Evolutionary conservation across 345 rosid genomes (phyloP), one percentile per base, ranked within the genome.

Genomic region (Salix udensis): DNA sequence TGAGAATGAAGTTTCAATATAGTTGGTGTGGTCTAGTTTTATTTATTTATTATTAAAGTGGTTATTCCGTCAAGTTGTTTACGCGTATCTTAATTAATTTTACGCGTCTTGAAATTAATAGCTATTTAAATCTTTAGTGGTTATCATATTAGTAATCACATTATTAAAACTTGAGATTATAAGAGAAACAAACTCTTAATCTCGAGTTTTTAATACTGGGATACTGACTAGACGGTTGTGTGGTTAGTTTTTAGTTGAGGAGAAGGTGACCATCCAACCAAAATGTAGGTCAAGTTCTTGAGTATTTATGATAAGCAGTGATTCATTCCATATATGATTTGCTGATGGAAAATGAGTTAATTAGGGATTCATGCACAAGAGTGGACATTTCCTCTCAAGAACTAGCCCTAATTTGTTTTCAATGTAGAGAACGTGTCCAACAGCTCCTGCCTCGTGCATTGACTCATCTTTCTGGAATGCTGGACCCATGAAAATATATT

Each of bases 231-330:
- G 34, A 31, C 0, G 0, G 5, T 31, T 31, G 34, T 31, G 5
- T 31, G 5, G 34, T 31, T 31, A 0, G 34, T 31, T 31, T 31
- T 26, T 74, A 42, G 79, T 74, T 77, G 69, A 44, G 69, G 70
- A 67, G 61, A n/a, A 26, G 74, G 67, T 81, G 77, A 82, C 84
- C 70, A 53, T 65, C 74, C 82, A 78, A 81, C 86, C 75, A 78
- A 19, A 62, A 50, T 16, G 5, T 50, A 50, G 21, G 21, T 50
- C 5, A 36, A 1, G 7, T 36, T 36, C 4, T 46, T 46, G 10
- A 2, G 10, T 66, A 46, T 50, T 50, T 23, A 21, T 30, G 72
- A 69, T 55, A 52, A 75, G 48, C 58, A 68, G 46, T 4, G 42
- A 44, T 44, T 37, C 31, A 50, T 24, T 73, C 30, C 4, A 1